phyloP scores from a whole-genome alignment of 257 asterid species.

The Fraxinus americana region DNA sequence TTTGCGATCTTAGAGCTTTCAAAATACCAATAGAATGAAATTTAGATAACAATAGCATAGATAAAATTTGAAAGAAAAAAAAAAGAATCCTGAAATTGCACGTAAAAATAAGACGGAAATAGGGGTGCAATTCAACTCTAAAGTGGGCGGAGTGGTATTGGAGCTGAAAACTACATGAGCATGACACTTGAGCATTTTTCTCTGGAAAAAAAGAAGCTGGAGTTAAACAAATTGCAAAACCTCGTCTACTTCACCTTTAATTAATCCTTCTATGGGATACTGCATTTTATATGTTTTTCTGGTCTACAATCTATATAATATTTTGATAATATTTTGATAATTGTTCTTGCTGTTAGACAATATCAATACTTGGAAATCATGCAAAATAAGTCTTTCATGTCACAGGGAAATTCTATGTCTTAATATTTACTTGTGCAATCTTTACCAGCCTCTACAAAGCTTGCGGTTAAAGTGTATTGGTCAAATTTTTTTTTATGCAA shows the following conservation, averaged over 20 bases:
- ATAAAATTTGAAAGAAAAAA: background rate
- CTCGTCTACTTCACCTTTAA: background rate
- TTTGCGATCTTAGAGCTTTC: background rate
- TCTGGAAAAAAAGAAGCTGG: background rate
- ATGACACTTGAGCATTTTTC: background rate
- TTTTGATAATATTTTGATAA: background rate
- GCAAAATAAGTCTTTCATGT: background rate
- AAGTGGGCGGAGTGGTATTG: background rate
- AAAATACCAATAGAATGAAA: background rate
- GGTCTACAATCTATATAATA: background rate
- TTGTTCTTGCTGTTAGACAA: background rate
- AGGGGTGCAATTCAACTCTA: background rate
- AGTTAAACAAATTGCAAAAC: background rate
- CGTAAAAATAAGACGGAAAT: background rate
- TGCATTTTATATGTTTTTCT: background rate
- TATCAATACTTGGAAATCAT: background rate
- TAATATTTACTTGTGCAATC: background rate
- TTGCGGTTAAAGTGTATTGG: conserved; percentile 9
- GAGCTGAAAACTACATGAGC: background rate
- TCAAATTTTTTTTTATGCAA: background rate
- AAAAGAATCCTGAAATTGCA: background rate
- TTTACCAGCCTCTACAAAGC: background rate
- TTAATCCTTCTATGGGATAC: background rate
- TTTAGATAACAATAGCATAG: background rate
- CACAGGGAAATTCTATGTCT: background rate